Conservation (phyloP, 345 rosid species). For the Eucalyptus pauciflora region DNA sequence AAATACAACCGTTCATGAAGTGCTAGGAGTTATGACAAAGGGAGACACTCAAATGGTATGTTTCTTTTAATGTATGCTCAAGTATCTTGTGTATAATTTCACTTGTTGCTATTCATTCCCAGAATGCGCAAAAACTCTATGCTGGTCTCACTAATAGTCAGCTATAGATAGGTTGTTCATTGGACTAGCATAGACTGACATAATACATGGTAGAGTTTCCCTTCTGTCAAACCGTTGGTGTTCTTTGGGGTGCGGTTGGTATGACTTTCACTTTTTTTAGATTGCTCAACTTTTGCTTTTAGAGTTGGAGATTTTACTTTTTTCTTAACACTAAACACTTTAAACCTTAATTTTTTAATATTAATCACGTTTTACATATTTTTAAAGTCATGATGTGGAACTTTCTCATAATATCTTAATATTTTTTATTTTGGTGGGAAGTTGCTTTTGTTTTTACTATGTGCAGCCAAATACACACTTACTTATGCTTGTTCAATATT, state of each 20-base stretch:
- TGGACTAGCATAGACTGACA: neutral
- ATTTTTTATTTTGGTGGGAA: neutral
- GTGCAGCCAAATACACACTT: neutral
- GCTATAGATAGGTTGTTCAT: neutral
- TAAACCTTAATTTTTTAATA: neutral
- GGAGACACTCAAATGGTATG: slow-evolving; percentile 79
- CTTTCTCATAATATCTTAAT: neutral
- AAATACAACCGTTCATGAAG: slow-evolving; percentile 93
- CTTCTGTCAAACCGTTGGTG: neutral
- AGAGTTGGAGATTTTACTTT: neutral
- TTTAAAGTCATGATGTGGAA: neutral
- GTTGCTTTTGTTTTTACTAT: neutral
- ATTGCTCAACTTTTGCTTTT: neutral
- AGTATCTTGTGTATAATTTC: neutral
- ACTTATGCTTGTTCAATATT: neutral
- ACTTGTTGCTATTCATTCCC: neutral
- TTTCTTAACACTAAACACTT: neutral
- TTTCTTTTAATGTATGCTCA: neutral
- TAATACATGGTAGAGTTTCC: neutral
- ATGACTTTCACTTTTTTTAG: neutral
- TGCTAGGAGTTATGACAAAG: slow-evolving; percentile 77
- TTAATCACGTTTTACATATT: neutral
- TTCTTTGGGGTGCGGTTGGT: neutral
- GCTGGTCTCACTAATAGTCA: neutral
- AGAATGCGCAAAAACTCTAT: neutral